Evolutionary conservation across 2,329 filamentous ascomycete genomes (phyloP).

Genomic region (Aureobasidium pullulans): DNA sequence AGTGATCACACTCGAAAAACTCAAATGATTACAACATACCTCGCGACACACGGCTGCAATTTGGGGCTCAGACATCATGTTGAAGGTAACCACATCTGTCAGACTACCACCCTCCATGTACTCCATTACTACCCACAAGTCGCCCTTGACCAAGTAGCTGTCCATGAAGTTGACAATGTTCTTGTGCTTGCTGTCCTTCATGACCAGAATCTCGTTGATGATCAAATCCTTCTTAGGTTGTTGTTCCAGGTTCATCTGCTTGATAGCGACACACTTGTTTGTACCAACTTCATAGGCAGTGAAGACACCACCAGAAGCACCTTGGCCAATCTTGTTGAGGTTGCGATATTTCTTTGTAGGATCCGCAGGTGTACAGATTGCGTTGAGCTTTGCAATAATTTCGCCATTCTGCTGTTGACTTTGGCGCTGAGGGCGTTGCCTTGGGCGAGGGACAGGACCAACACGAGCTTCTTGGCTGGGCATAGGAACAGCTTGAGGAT

Average conservation of each 20-base stretch:
- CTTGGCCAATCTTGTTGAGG: slow-evolving; percentile 93
- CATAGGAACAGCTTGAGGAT: slow-evolving; percentile 36
- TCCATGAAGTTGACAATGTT: slow-evolving; percentile 99
- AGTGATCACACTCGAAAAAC: slow-evolving; percentile 26
- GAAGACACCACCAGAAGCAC: slow-evolving; percentile 91
- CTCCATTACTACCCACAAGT: slow-evolving; percentile 99
- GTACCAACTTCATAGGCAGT: slow-evolving; percentile 79
- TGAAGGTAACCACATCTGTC: slow-evolving; percentile 97
- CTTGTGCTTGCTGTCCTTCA: slow-evolving; percentile 97
- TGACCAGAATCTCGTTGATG: slow-evolving; percentile 97
- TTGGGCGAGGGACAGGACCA: slow-evolving; percentile 57
- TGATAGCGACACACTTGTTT: slow-evolving; percentile 90
- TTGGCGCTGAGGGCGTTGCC: slow-evolving; percentile 64
- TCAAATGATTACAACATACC: slow-evolving; percentile 24
- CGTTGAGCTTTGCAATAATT: slow-evolving; percentile 72
- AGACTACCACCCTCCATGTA: slow-evolving; percentile 98
- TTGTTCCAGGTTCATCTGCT: slow-evolving; percentile 98
- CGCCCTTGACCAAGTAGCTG: slow-evolving; percentile 81
- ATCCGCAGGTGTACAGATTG: slow-evolving; percentile 85
- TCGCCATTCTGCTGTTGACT: slow-evolving; percentile 64
- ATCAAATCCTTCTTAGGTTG: slow-evolving; percentile 99
- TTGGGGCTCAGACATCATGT: slow-evolving; percentile 97
- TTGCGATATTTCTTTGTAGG: slow-evolving; percentile 80
- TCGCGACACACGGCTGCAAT: slow-evolving; percentile 94
- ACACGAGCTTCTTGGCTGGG: slow-evolving; percentile 42